Percentiles rank a stretch among this genome's conserved stretches.
phyloP scores from a whole-genome alignment of 2,329 filamentous ascomycete species.

The Aureobasidium namibiae region DNA sequence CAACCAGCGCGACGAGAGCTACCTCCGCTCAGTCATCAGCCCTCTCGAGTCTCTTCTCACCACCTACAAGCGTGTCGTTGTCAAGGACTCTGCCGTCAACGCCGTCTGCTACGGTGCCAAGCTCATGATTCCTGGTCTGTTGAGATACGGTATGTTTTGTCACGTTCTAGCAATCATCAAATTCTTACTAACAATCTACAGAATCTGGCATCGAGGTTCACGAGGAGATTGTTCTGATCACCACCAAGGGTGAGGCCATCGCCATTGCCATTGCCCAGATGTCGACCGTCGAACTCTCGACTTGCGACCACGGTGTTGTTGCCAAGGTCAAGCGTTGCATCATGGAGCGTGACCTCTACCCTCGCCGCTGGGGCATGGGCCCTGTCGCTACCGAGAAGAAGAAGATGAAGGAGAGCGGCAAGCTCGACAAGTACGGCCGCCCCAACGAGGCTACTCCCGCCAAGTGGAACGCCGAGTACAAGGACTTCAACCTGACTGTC shows the following conservation, averaged over 20 bases:
- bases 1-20: constrained; percentile 90
- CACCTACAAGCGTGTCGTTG: constrained; percentile 91
- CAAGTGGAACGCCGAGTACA: constrained; percentile 89
- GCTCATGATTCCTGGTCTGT: constrained; percentile 93
- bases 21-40: constrained; percentile 82
- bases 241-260: constrained; percentile 97
- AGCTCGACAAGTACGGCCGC: constrained; percentile 95
- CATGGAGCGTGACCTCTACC: constrained; percentile 98
- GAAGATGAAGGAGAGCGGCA: constrained; percentile 97
- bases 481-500: constrained; percentile 63
- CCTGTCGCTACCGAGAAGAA: constrained; percentile 95
- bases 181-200: constrained; percentile 28
- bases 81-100: constrained; percentile 95
- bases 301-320: constrained; percentile 94
- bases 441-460: constrained; percentile 87
- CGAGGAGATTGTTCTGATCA: constrained; percentile 97
- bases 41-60: constrained; percentile 88
- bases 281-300: constrained; percentile 94
- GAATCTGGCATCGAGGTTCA: constrained; percentile 87
- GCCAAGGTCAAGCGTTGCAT: constrained; percentile 99
- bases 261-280: constrained; percentile 94
- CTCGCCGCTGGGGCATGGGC: constrained; percentile 90
- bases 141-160: constrained; percentile 67
- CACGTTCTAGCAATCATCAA: constrained; percentile 5
- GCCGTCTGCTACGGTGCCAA: constrained; percentile 98